Conservation (phyloP, 148 eudicot species). For the Selenicereus undatus region DNA sequence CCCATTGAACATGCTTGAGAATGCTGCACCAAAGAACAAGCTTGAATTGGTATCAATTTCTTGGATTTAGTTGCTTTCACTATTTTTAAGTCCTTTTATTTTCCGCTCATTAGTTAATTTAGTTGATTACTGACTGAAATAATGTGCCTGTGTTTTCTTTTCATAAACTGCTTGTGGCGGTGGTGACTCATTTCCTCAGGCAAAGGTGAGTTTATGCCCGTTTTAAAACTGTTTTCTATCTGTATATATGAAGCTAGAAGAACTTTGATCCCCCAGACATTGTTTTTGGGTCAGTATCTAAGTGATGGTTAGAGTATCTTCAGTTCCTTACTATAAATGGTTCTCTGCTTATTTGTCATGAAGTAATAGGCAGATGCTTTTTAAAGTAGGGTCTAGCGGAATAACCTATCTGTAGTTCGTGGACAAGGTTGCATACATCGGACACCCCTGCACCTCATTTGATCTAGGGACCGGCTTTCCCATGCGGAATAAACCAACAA, state of each 20-base stretch:
- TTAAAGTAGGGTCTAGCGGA: too few species aligned
- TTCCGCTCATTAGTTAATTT: not conserved
- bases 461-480: too few species aligned
- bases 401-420: too few species aligned
- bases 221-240: not conserved
- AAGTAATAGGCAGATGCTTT: too few species aligned
- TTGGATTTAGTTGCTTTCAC: not conserved
- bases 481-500: not conserved
- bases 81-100: not conserved
- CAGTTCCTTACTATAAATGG: too few species aligned
- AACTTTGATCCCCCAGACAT: too few species aligned
- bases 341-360: too few species aligned
- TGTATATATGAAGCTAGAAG: too few species aligned
- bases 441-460: too few species aligned
- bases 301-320: not conserved
- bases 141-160: not conserved
- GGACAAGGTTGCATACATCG: too few species aligned
- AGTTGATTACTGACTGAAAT: not conserved
- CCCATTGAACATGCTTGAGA: conserved; percentile 43
- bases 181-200: conserved; percentile 23
- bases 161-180: conserved; percentile 21
- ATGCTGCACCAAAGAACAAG: conserved; percentile 27
- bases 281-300: too few species aligned
- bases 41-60: conserved; percentile 38
- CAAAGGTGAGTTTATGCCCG: conserved; percentile 28